Base-by-base conservation (phyloP, 805 yeast genomes). In the Candida morakotiae region DNA sequence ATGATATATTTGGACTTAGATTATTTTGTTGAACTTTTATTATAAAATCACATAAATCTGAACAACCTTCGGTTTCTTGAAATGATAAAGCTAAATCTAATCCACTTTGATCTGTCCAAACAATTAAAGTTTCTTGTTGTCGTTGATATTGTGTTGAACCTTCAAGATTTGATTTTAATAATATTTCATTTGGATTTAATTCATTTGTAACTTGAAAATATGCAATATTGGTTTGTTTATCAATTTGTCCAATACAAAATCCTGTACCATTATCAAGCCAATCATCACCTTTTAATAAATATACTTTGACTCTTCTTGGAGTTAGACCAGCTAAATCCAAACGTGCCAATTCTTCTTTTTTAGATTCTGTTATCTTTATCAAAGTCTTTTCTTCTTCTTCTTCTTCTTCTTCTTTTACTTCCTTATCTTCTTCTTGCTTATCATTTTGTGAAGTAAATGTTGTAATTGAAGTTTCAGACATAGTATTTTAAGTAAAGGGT, bases 211-310 rank as follows among this genome's bases (percentile, higher is more conserved):
- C 97, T 13, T 81, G 55, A 38, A 89, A 74, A 49, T 65, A 78
- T 2, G 95, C 87, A 4, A 51, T 53, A 10, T 52, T 49, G 15
- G 59, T 43, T 3, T 41, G 53, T 9, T 35, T 28, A 40, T 67
- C 69, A 5, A 81, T 48, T 45, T 79, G 81, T 6, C 97, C 97
- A 34, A 75, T 71, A 52, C 96, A 87, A 54, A 76, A 83, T 0
- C 98, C 98, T 0, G 97, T 88, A 14, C 97, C 98, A 33, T 83
- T 77, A 53, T 91, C 98, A 27, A 78, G 67, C 98, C 98, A 91
- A 48, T 77, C 82, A 34, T 83, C 89, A 20, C 84, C 83, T 27
- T 78, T 80, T 22, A 93, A 67, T 11, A 85, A 71, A 54, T 91
- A 93, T n/a, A 93, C 91, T 54, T 89, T 91, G 34, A 91, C 98